Evolutionary conservation across 108 stramenopile genomes (phyloP).

Genomic region (Fistulifera pelliculosa): DNA sequence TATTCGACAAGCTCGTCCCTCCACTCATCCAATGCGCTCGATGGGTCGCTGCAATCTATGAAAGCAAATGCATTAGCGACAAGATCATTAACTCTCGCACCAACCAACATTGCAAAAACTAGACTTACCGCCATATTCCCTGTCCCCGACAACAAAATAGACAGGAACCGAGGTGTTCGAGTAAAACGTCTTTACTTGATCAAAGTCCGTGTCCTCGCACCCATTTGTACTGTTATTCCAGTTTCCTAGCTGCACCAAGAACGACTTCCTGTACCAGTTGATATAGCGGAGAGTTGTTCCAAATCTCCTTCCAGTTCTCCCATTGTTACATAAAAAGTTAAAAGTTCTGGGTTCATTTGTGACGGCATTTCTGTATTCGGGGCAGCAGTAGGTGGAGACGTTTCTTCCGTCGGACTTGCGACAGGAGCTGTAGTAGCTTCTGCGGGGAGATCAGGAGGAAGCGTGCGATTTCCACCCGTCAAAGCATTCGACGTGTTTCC

Average conservation of each 20-base stretch:
- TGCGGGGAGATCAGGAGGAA: neutral
- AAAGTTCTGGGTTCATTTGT: neutral
- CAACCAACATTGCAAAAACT: too few relatives aligned
- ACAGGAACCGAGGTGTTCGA: constrained; percentile 23
- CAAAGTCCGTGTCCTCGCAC: constrained; percentile 19
- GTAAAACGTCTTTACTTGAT: constrained; percentile 11
- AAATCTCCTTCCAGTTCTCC: constrained; percentile 21
- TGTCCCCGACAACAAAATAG: constrained; percentile 44
- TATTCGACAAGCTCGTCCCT: neutral
- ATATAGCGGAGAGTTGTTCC: constrained; percentile 12
- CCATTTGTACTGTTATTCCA: constrained; percentile 28
- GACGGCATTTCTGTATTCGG: neutral
- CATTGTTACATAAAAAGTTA: constrained; percentile 23
- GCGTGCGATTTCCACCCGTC: neutral
- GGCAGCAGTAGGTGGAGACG: neutral
- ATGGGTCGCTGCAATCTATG: neutral
- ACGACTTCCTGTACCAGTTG: constrained; percentile 12
- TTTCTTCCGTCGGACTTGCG: neutral
- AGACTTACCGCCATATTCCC: constrained; percentile 16
- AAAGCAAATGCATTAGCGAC: too few relatives aligned
- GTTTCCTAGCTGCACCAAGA: constrained; percentile 37
- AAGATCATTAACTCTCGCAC: too few relatives aligned
- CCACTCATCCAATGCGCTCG: neutral
- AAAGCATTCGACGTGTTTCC: neutral
- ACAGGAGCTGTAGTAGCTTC: neutral